These are phyloP conservation scores for Liriodendron chinense DNA, from an alignment of 164 flowering plant genomes.

Conservation along the genomic window DNA sequence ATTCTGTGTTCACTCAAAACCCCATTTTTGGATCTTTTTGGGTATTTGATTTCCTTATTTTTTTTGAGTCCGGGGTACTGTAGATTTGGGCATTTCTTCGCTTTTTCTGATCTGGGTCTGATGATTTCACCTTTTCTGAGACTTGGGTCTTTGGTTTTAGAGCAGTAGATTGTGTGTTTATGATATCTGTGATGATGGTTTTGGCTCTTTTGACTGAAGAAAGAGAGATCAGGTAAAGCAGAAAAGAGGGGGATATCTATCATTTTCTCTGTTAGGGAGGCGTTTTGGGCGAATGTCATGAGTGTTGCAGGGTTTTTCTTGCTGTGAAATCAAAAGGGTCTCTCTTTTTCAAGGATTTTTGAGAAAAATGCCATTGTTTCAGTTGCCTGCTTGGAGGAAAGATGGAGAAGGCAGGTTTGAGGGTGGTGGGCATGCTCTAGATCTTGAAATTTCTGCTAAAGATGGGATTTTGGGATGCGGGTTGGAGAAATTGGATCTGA, in stretches of 20 bases:
- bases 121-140: conserved; percentile 45
- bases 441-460: conserved; percentile 53
- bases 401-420: conserved; percentile 34
- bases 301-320: conserved; percentile 9
- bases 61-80: conserved; percentile 5
- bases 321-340: background rate
- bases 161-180: conserved; percentile 28
- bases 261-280: conserved; percentile 37
- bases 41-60: background rate
- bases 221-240: conserved; percentile 29
- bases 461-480: conserved; percentile 49
- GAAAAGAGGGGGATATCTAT: conserved; percentile 8
- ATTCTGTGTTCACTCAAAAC: background rate
- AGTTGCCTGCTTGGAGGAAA: conserved; percentile 25
- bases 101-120: conserved; percentile 29
- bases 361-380: conserved; percentile 43
- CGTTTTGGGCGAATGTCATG: conserved; percentile 19
- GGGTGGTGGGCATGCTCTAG: conserved; percentile 45
- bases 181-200: conserved; percentile 34
- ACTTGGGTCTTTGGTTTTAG: conserved; percentile 35
- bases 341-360: conserved; percentile 5
- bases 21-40: background rate
- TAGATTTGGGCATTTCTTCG: conserved; percentile 6
- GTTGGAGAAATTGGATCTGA: conserved; percentile 42
- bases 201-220: conserved; percentile 46